Evolutionary conservation across 2,329 filamentous ascomycete genomes (phyloP), one percentile per base, ranked within the genome.

Genomic region (Didymella arachidicola): DNA sequence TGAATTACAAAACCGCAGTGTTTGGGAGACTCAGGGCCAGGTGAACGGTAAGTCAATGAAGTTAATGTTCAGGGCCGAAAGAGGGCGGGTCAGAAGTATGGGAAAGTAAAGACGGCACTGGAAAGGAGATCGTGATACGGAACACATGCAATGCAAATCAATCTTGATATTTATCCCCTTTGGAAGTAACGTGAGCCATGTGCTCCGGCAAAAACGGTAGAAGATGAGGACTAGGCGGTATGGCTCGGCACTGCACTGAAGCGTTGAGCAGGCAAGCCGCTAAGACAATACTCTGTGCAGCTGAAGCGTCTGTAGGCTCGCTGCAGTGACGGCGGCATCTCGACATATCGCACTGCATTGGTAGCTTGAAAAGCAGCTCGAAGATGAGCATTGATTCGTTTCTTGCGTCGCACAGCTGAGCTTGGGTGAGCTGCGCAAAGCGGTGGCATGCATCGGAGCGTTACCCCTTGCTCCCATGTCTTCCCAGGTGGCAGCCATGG

Each of bases 131-230:
- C 44, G 72, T 75, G 62, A 65, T 66, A 75, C 72, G 68, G 63
- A 59, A 65, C 66, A 65, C 67, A 73, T 72, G 68, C 65, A 72
- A 73, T 73, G 71, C 71, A 72, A 70, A 67, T 67, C 65, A 71
- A 70, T 70, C 70, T 69, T 59, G 64, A 70, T 69, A 68, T 71
- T 66, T 73, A 72, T 70, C 62, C 48, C 66, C 60, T 61, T 59
- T 19, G 56, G 58, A 66, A 58, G 71, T 71, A 69, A 71, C 66
- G 61, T 66, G 57, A 64, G 61, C 71, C 71, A 73, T 73, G 69
- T 75, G 70, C 60, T 54, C 68, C 70, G 62, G 64, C 60, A 69
- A 63, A 55, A 58, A 63, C 64, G 63, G 63, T 68, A 64, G 64
- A 57, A 51, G 54, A 60, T 46, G 46, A 63, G 53, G 53, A 54